Conservation (phyloP, 23 red algal genomes). For the Gracilariopsis chorda region DNA sequence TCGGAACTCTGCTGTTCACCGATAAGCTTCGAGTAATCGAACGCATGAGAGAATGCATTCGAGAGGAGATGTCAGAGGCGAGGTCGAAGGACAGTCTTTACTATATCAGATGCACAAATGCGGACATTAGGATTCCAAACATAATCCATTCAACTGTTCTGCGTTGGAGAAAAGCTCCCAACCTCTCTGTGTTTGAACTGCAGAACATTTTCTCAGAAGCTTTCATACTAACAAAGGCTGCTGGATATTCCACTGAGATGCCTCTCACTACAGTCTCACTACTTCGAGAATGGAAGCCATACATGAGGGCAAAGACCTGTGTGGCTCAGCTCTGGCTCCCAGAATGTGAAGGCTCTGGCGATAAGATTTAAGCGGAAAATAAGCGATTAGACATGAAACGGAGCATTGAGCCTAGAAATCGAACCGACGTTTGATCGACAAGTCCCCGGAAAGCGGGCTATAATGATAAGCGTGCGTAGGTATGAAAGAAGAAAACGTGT, state of each 20-base stretch:
- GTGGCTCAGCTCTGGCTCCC: conserved; percentile 1
- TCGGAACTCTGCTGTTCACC: conserved; percentile 2
- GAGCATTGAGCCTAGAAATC: conserved; percentile 24
- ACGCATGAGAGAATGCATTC: conserved; percentile 15
- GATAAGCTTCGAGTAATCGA: conserved; percentile 8
- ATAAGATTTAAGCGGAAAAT: not conserved
- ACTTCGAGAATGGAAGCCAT: conserved; percentile 31
- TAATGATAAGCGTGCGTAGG: too few relatives aligned
- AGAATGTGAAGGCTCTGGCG: not conserved
- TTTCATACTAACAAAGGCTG: conserved; percentile 1
- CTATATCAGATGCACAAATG: not conserved
- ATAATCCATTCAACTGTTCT: conserved; percentile 52
- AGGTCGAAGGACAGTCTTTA: not conserved
- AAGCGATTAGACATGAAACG: not conserved
- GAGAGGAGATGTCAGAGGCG: not conserved
- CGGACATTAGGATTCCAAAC: conserved; percentile 15
- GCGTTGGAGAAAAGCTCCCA: conserved; percentile 34
- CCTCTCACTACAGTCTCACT: not conserved
- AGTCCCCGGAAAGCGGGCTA: conserved; percentile 41
- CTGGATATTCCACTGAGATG: not conserved
- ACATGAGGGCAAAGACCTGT: conserved; percentile 22
- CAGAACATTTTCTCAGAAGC: conserved; percentile 14
- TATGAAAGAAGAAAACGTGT: too few relatives aligned
- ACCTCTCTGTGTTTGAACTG: not conserved
- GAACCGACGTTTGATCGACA: conserved; percentile 55